Evolutionary conservation across 306 rosid genomes (phyloP).

Genomic region (Oxytropis ochrocephala): DNA sequence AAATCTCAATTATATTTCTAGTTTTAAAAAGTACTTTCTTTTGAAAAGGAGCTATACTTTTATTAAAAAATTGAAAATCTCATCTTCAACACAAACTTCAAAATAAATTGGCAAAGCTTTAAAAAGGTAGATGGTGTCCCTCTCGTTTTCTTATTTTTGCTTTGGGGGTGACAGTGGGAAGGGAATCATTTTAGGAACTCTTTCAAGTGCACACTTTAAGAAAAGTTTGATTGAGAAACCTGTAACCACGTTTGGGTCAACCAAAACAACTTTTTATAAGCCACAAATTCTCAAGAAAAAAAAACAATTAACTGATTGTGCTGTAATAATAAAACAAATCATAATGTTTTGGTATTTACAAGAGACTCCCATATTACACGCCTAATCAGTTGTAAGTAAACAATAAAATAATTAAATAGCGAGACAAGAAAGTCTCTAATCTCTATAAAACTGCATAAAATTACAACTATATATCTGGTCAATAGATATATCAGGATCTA

Average conservation of each 20-base stretch:
- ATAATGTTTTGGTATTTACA: not conserved
- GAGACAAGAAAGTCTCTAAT: not conserved
- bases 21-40: not conserved
- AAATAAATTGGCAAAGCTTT: slow-evolving; percentile 6
- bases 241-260: not conserved
- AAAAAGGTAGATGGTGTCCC: slow-evolving; percentile 4
- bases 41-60: not conserved
- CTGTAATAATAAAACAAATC: not conserved
- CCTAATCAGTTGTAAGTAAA: slow-evolving; percentile 9
- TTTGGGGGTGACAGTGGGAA: slow-evolving; percentile 11
- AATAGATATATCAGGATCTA: slow-evolving; percentile 13
- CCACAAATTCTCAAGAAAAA: not conserved
- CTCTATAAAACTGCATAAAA: slow-evolving; percentile 6
- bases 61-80: not conserved
- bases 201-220: not conserved
- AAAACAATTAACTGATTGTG: not conserved
- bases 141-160: not conserved
- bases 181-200: slow-evolving; percentile 13
- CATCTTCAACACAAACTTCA: not conserved
- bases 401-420: slow-evolving; percentile 27
- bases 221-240: slow-evolving; percentile 22
- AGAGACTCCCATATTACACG: slow-evolving; percentile 16
- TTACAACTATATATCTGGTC: slow-evolving; percentile 19
- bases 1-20: too few relatives aligned
- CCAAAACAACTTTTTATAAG: not conserved